Base-by-base conservation (phyloP, 108 stramenopile species). In the Cyclostephanos tholiformis region DNA sequence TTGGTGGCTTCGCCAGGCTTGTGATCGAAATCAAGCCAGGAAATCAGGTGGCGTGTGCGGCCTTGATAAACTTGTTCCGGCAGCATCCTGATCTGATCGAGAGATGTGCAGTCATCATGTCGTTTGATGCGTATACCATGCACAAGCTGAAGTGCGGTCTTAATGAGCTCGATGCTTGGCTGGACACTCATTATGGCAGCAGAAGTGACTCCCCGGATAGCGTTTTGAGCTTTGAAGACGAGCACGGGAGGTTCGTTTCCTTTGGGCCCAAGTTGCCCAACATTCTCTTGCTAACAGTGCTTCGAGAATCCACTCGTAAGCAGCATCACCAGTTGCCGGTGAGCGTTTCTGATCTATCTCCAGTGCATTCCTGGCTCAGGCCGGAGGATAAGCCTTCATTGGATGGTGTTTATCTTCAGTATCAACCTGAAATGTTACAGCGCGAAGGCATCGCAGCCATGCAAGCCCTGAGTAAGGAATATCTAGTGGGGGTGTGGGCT, bases 21-120 rank as follows among this genome's bases (percentile, higher is more conserved):
- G 80, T 92, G 43, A 80, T 92, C 58, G 91, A 92, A 75, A 87
- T 91, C 27, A 91, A 91, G 76, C 88, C 91, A 6, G 91, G 91
- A 46, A 91, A 91, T 51, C 71, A 79, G 48, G 79, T 74, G 56
- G 88, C 91, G 7, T 87, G 86, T 13, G 79, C 67, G 26, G 91
- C 91, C 10, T 62, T 92, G 58, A 85, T 88, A 10, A 64, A 86
- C 14, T 53, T 92, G 58, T 80, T 92, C 53, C 71, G 76, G 29
- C 80, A 74, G 11, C 87, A 92, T 73, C 88, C 87, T 23, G 84
- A 89, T 61, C 71, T 89, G 35, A 77, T 86, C 1, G 66, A 74
- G 17, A 73, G 72, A 36, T 84, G 86, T 41, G 88, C 86, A 43
- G 84, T 85, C 41, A 70, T 92, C 25, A 92, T 89, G 91, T 84